These are phyloP conservation scores for Salix viminalis DNA, from an alignment of 345 rosid species.

Conservation along the genomic window DNA sequence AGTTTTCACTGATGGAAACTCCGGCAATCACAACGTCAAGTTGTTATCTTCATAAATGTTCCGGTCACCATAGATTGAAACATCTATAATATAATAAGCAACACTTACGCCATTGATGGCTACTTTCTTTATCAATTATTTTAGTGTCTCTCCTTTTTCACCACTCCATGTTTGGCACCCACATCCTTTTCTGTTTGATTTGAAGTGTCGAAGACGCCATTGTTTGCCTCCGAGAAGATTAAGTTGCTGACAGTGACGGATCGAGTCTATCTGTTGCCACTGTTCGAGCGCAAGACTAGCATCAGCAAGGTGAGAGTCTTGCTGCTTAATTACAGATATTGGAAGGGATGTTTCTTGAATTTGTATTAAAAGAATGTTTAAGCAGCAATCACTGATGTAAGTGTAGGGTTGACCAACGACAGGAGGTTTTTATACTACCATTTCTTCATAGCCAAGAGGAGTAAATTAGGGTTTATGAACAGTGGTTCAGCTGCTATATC, in stretches of 20 bases:
- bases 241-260: background rate
- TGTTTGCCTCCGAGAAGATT: background rate
- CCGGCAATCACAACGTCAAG: background rate
- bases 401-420: background rate
- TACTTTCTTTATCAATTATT: background rate
- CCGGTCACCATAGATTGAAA: background rate
- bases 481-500: background rate
- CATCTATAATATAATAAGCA: background rate
- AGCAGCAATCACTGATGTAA: background rate
- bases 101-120: background rate
- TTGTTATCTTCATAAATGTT: background rate
- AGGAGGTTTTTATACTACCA: too few species aligned
- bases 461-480: background rate
- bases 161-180: background rate
- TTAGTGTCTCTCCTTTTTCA: background rate
- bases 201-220: background rate
- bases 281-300: background rate
- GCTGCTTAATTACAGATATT: background rate
- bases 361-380: background rate
- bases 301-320: background rate
- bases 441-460: too few species aligned
- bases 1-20: conserved; percentile 17
- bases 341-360: background rate
- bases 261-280: background rate
- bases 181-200: background rate